Conservation (phyloP, 2,329 filamentous ascomycete genomes). For the Penicillium sp. region DNA sequence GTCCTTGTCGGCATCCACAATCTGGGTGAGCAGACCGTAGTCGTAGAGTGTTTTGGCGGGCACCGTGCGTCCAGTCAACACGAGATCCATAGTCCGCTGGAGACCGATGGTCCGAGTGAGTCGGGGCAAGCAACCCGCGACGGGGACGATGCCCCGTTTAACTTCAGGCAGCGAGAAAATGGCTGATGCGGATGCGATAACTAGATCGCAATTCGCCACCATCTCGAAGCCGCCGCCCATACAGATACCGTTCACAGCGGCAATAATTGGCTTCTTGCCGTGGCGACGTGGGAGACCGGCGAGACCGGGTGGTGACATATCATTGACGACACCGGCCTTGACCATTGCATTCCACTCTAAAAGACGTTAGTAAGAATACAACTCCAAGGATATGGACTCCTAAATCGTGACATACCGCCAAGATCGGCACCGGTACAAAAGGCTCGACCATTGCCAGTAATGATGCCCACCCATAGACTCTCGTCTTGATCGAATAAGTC, state of each 20-base stretch:
- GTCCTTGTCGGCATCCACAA: conserved; percentile 48
- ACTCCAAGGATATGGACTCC: not conserved
- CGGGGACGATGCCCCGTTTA: conserved; percentile 66
- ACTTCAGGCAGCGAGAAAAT: conserved; percentile 71
- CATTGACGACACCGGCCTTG: conserved; percentile 29
- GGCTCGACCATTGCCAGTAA: conserved; percentile 63
- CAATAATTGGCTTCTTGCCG: conserved; percentile 73
- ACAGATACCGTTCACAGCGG: conserved; percentile 73
- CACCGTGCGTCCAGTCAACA: conserved; percentile 62
- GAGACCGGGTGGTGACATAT: conserved; percentile 55
- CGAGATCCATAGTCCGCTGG: conserved; percentile 70
- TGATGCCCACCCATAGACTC: conserved; percentile 59
- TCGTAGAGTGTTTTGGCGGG: conserved; percentile 58
- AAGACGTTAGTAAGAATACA: not conserved
- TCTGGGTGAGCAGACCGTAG: conserved; percentile 71
- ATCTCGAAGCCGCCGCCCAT: conserved; percentile 78
- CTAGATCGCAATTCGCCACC: conserved; percentile 69
- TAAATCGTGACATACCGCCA: not conserved
- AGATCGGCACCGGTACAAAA: conserved; percentile 70
- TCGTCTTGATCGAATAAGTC: conserved; percentile 65
- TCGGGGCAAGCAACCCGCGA: conserved; percentile 69
- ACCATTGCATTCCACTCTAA: conserved; percentile 56
- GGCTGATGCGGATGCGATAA: conserved; percentile 52
- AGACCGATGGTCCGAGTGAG: conserved; percentile 65
- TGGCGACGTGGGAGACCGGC: conserved; percentile 64